These are phyloP conservation scores for Coemansia sp. DNA, from an alignment of 192 early-diverging fungal species.

Conservation along the genomic window DNA sequence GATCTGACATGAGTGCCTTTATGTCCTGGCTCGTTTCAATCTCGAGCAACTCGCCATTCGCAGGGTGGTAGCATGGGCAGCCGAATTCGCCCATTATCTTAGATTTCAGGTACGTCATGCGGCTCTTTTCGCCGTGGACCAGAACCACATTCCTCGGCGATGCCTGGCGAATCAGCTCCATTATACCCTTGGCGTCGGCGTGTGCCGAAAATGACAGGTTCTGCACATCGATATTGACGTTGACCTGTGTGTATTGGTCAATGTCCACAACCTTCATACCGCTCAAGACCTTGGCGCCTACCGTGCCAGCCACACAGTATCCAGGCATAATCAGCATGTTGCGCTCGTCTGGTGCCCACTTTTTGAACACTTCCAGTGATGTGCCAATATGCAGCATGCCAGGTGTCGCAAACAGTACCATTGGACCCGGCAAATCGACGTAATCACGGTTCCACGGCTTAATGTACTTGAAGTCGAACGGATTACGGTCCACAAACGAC, in stretches of 20 bases:
- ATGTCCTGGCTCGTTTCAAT: slow-evolving; percentile 69
- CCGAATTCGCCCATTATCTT: slow-evolving; percentile 82
- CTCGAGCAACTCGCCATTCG: slow-evolving; percentile 78
- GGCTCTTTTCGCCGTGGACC: slow-evolving; percentile 90
- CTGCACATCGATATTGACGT: slow-evolving; percentile 89
- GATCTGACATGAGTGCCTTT: slow-evolving; percentile 54
- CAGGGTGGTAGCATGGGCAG: slow-evolving; percentile 81
- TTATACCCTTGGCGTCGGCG: slow-evolving; percentile 96
- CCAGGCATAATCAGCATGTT: slow-evolving; percentile 99
- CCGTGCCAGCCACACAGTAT: slow-evolving; percentile 95
- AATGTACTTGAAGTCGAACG: slow-evolving; percentile 97
- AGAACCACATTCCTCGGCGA: slow-evolving; percentile 86
- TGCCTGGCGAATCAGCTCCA: slow-evolving; percentile 90
- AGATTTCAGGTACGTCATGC: slow-evolving; percentile 82
- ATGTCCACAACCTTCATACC: slow-evolving; percentile 85
- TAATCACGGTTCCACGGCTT: slow-evolving; percentile 74
- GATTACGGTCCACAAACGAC: slow-evolving; percentile 89
- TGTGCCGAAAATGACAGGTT: slow-evolving; percentile 97
- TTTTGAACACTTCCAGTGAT: slow-evolving; percentile 91
- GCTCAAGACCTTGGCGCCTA: slow-evolving; percentile 89
- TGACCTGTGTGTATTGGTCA: slow-evolving; percentile 70
- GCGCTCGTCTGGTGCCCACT: slow-evolving; percentile 87
- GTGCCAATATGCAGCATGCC: slow-evolving; percentile 98
- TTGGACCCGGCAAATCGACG: slow-evolving; percentile 78
- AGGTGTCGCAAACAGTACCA: slow-evolving; percentile 95